A percentile compares a stretch with the other conserved stretches of the same genome.
phyloP scores from a whole-genome alignment of 371 early-diverging fungal genomes.

The Lichtheimia hyalospora region DNA sequence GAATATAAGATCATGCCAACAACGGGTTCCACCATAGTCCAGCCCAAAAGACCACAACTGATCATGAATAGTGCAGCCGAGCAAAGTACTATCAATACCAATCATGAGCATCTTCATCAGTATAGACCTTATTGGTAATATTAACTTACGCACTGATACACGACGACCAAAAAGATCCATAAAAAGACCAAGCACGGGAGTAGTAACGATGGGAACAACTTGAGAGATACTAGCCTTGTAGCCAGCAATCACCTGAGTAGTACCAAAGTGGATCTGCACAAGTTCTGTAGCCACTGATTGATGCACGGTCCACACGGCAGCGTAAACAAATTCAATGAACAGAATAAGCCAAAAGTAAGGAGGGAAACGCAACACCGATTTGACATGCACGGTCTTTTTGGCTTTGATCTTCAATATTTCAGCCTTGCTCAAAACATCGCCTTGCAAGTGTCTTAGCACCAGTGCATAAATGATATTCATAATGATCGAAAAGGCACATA shows the following conservation, averaged over 20 bases:
- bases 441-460: slow-evolving; percentile 36
- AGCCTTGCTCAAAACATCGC: slow-evolving; percentile 19
- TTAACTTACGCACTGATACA: slow-evolving; percentile 25
- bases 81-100: slow-evolving; percentile 14
- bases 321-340: slow-evolving; percentile 36
- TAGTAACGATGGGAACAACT: slow-evolving; percentile 53
- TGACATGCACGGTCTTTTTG: slow-evolving; percentile 41
- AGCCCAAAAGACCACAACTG: slow-evolving; percentile 43
- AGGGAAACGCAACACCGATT: slow-evolving; percentile 47
- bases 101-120: not conserved
- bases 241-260: slow-evolving; percentile 39
- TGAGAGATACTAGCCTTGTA: slow-evolving; percentile 56
- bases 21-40: slow-evolving; percentile 38
- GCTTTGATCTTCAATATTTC: slow-evolving; percentile 28
- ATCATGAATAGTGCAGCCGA: slow-evolving; percentile 47
- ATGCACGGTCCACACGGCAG: slow-evolving; percentile 58
- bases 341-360: slow-evolving; percentile 47
- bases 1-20: slow-evolving; percentile 53
- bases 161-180: slow-evolving; percentile 55
- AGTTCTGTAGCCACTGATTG: slow-evolving; percentile 51
- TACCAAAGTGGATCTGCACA: slow-evolving; percentile 40
- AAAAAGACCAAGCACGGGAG: slow-evolving; percentile 55
- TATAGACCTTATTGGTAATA: not conserved
- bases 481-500: slow-evolving; percentile 45
- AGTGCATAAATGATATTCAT: slow-evolving; percentile 50